Evolutionary conservation across 2,329 filamentous ascomycete species (phyloP).

Genomic region (Fusarium stilboides): DNA sequence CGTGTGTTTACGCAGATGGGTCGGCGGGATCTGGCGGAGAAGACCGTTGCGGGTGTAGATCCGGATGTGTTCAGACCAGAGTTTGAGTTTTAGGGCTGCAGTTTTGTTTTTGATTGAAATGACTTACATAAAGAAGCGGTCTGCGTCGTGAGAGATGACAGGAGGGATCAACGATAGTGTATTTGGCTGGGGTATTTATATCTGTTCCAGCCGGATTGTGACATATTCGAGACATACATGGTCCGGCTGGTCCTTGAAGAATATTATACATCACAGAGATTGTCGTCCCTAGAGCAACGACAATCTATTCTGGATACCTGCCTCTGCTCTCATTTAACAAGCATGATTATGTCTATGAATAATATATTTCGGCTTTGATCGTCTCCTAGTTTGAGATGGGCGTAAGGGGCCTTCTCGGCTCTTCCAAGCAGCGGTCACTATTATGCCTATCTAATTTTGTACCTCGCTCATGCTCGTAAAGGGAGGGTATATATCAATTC

Average conservation of each 20-base stretch:
- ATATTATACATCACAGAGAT: slow-evolving; percentile 11
- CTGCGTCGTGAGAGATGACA: slow-evolving; percentile 1
- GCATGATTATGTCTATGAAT: neutral
- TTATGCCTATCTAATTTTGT: neutral
- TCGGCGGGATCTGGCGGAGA: slow-evolving; percentile 86
- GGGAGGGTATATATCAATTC: neutral
- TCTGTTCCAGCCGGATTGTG: slow-evolving; percentile 21
- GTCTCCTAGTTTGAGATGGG: neutral
- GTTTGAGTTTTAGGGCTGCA: slow-evolving; percentile 79
- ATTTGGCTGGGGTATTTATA: slow-evolving; percentile 14
- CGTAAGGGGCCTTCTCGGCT: neutral
- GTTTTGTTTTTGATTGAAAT: slow-evolving; percentile 8
- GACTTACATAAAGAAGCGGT: slow-evolving; percentile 18
- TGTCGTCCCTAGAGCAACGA: slow-evolving; percentile 20
- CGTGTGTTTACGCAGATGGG: slow-evolving; percentile 98
- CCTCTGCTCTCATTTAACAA: slow-evolving; percentile 4
- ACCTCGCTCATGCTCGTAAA: neutral
- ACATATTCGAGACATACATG: slow-evolving; percentile 29
- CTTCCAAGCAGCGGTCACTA: neutral
- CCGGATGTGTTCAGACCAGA: slow-evolving; percentile 89
- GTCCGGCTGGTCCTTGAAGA: slow-evolving; percentile 12
- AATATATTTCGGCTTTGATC: neutral
- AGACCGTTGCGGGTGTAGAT: slow-evolving; percentile 91
- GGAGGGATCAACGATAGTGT: neutral
- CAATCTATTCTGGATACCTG: slow-evolving; percentile 5